Conservation (phyloP, 495 filamentous ascomycete species). For the Lasiosphaeria hispida region DNA sequence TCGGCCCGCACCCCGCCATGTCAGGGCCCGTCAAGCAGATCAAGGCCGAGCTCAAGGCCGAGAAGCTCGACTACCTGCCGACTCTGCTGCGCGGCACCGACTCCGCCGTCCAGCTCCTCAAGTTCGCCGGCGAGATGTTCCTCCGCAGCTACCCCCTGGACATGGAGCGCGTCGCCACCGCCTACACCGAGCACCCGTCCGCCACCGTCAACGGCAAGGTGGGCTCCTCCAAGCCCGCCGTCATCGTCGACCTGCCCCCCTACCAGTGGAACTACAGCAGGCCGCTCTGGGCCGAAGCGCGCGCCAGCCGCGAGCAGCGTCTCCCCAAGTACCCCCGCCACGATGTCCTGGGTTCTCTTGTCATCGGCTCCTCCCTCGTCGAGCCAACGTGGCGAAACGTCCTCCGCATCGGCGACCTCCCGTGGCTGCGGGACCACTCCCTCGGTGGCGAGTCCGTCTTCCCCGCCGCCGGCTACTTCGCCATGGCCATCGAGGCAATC, state of each 20-base stretch:
- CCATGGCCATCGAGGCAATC: slow-evolving; percentile 23
- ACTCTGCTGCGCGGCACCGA: slow-evolving; percentile 17
- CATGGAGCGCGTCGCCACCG: slow-evolving; percentile 17
- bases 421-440: slow-evolving; percentile 40
- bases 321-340: slow-evolving; percentile 3
- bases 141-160: slow-evolving; percentile 29
- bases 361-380: background rate
- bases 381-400: slow-evolving; percentile 44
- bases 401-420: slow-evolving; percentile 33
- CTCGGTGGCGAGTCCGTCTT: slow-evolving; percentile 26
- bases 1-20: slow-evolving; percentile 50
- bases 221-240: background rate
- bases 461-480: slow-evolving; percentile 9
- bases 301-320: slow-evolving; percentile 5
- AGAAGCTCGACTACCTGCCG: slow-evolving; percentile 4
- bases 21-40: slow-evolving; percentile 47
- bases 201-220: background rate
- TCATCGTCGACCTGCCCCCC: slow-evolving; percentile 36
- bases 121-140: slow-evolving; percentile 33
- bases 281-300: slow-evolving; percentile 16
- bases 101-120: slow-evolving; percentile 20
- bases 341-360: slow-evolving; percentile 16
- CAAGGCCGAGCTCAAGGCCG: slow-evolving; percentile 23
- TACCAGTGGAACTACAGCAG: slow-evolving; percentile 25
- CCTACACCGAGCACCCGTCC: background rate